These are phyloP conservation scores for Carex parvula DNA, from an alignment of 176 grass and related monocot species.

Conservation along the genomic window DNA sequence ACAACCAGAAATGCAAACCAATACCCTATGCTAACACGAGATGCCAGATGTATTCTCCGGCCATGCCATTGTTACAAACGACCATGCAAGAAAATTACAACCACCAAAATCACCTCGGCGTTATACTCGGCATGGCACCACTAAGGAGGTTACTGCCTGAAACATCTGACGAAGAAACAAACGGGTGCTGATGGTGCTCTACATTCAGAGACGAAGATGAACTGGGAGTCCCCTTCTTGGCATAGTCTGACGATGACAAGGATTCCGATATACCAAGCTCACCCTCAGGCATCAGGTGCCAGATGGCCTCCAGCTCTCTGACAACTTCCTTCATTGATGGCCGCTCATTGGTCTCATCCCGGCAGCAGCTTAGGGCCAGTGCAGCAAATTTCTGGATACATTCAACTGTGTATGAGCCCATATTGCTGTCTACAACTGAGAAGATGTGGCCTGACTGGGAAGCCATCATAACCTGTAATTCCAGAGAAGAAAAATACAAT, in stretches of 20 bases:
- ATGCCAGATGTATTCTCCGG: neutral
- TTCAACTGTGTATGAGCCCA: slow-evolving; percentile 58
- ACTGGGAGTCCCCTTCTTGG: slow-evolving; percentile 3
- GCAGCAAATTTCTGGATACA: slow-evolving; percentile 53
- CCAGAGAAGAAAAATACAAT: neutral
- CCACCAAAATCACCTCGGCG: slow-evolving; percentile 47
- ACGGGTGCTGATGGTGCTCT: slow-evolving; percentile 32
- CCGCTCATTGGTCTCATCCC: slow-evolving; percentile 56
- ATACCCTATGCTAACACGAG: slow-evolving; percentile 5
- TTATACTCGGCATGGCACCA: slow-evolving; percentile 55
- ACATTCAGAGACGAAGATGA: slow-evolving; percentile 12
- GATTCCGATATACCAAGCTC: slow-evolving; percentile 33
- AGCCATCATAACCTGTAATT: slow-evolving; percentile 54
- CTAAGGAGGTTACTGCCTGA: slow-evolving; percentile 88
- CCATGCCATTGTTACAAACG: neutral
- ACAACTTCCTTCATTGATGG: slow-evolving; percentile 91
- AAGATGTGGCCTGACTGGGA: slow-evolving; percentile 50
- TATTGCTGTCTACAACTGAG: slow-evolving; percentile 48
- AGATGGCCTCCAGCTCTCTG: slow-evolving; percentile 59
- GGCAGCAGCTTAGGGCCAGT: slow-evolving; percentile 59
- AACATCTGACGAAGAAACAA: slow-evolving; percentile 66
- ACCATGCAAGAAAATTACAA: neutral
- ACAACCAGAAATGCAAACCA: neutral
- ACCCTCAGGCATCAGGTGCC: slow-evolving; percentile 49
- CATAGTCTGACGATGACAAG: neutral